phyloP scores from a whole-genome alignment of 257 asterid species.

The Cinchona pubescens region DNA sequence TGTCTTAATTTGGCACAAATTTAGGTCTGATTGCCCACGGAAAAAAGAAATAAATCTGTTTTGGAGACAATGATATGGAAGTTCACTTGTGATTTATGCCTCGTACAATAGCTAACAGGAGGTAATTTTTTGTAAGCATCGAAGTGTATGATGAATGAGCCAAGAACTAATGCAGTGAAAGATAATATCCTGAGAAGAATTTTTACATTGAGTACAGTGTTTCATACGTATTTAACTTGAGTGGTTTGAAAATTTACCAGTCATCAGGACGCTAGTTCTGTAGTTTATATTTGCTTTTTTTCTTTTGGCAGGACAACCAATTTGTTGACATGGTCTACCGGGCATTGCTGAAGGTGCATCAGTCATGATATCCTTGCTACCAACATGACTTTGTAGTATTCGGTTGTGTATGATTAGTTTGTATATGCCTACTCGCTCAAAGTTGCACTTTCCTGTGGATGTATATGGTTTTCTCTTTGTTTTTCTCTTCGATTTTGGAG shows the following conservation, averaged over 20 bases:
- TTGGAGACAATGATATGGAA: not conserved
- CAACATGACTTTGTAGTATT: constrained; percentile 12
- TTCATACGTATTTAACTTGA: not conserved
- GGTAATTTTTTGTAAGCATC: not conserved
- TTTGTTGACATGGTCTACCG: constrained; percentile 44
- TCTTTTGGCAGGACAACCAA: constrained; percentile 41
- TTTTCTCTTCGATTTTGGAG: not conserved
- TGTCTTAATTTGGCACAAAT: not conserved
- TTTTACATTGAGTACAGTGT: not conserved
- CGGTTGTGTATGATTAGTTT: constrained; percentile 12
- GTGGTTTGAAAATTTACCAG: not conserved
- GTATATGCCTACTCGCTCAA: constrained; percentile 8
- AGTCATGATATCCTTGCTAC: constrained; percentile 25
- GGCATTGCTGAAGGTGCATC: constrained; percentile 33
- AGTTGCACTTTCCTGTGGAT: constrained; percentile 1
- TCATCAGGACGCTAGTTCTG: not conserved
- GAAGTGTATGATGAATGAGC: not conserved
- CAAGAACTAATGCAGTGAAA: not conserved
- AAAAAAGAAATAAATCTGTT: not conserved
- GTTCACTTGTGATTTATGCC: not conserved
- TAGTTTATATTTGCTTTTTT: not conserved
- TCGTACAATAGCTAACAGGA: not conserved
- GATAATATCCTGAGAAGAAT: not conserved
- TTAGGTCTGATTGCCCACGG: not conserved
- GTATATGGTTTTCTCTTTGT: not conserved